phyloP scores from a whole-genome alignment of 805 yeast species.

The Myxozyma vanderwaltii region DNA sequence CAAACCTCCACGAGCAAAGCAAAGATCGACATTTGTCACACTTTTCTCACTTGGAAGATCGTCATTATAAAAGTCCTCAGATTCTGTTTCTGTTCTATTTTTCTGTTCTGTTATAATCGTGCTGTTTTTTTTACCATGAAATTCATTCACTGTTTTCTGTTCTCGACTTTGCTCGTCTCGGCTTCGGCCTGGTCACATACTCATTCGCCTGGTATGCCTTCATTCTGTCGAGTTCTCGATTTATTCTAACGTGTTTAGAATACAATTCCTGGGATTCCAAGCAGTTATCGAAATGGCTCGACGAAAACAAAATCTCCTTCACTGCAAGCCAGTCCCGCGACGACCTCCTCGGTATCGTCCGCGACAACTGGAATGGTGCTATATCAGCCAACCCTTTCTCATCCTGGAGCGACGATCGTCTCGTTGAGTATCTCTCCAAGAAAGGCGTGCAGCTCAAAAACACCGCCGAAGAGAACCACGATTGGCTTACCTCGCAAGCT shows the following conservation, averaged over 20 bases:
- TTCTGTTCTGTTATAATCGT: background rate
- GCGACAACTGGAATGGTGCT: slow-evolving; percentile 27
- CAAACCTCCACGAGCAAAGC: too few relatives aligned
- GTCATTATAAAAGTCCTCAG: background rate
- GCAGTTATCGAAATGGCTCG: slow-evolving; percentile 23
- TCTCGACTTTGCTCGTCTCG: background rate
- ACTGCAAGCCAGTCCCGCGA: slow-evolving; percentile 14
- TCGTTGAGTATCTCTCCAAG: slow-evolving; percentile 10
- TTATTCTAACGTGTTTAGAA: background rate
- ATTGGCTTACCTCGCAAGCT: slow-evolving; percentile 26
- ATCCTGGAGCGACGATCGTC: slow-evolving; percentile 23
- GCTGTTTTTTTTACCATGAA: background rate
- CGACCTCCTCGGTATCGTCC: slow-evolving; percentile 30
- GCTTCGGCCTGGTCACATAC: slow-evolving; percentile 14
- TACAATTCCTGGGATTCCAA: slow-evolving; percentile 44
- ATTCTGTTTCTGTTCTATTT: background rate
- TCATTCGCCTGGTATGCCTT: slow-evolving; percentile 17
- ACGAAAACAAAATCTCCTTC: slow-evolving; percentile 20
- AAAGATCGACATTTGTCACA: too few relatives aligned
- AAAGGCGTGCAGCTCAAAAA: slow-evolving; percentile 23
- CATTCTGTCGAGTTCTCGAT: background rate
- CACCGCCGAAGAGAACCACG: slow-evolving; percentile 18
- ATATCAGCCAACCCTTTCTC: slow-evolving; percentile 18
- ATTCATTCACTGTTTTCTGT: too few relatives aligned
- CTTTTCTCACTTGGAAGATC: too few relatives aligned